A percentile compares a stretch with the other conserved stretches of the same genome.
phyloP scores from a whole-genome alignment of 225 moss, liverwort and hornwort species.

The Bryum argenteum region DNA sequence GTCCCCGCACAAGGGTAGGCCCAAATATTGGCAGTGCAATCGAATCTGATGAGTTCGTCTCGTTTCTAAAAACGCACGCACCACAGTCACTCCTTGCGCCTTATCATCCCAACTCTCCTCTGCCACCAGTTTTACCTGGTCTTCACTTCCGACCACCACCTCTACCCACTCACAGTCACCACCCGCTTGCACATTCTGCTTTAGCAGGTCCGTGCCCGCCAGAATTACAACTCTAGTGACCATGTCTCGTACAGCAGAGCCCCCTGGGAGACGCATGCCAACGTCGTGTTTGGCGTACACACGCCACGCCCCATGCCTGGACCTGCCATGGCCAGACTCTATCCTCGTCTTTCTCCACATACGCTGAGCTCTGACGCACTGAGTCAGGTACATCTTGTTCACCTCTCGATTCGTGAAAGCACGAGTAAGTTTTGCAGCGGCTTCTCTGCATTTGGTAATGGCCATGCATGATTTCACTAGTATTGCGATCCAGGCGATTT shows the following conservation, averaged over 20 bases:
- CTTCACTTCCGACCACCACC: conserved; percentile 49
- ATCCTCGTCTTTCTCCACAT: conserved; percentile 58
- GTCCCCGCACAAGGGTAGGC: conserved; percentile 84
- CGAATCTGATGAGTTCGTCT: conserved; percentile 98
- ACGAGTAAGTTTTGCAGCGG: conserved; percentile 75
- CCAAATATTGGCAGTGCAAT: conserved; percentile 84
- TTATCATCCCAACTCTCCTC: conserved; percentile 37
- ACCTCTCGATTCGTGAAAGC: conserved; percentile 80
- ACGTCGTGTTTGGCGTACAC: conserved; percentile 80
- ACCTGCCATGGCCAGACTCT: conserved; percentile 94
- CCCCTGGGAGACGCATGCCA: conserved; percentile 80
- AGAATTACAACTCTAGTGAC: conserved; percentile 66
- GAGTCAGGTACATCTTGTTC: conserved; percentile 84
- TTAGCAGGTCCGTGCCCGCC: conserved; percentile 31
- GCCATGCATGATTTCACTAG: conserved; percentile 98
- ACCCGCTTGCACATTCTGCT: conserved; percentile 20
- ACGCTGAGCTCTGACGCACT: conserved; percentile 62
- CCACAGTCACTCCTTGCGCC: conserved; percentile 60
- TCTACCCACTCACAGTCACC: conserved; percentile 14
- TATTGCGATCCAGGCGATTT: conserved; percentile 92
- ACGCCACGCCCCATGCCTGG: conserved; percentile 94
- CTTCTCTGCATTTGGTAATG: conserved; percentile 75
- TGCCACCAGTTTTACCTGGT: conserved; percentile 28
- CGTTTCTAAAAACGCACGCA: conserved; percentile 85
- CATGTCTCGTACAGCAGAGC: conserved; percentile 79